Evolutionary conservation across 345 rosid species (phyloP).

Genomic region (Adansonia digitata): DNA sequence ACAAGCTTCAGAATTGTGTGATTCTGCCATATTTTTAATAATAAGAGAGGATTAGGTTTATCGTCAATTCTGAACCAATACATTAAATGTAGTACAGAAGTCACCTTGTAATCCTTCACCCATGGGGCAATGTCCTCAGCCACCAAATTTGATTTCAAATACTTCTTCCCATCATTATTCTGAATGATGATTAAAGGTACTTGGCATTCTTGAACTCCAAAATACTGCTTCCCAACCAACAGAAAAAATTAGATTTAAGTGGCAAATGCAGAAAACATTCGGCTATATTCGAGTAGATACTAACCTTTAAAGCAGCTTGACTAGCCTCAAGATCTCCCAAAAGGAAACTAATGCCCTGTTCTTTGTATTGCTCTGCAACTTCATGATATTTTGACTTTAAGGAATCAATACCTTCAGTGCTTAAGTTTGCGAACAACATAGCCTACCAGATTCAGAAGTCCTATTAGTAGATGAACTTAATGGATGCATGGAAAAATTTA

Average conservation of each 20-base stretch:
- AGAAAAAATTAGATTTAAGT: not conserved
- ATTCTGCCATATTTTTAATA: not conserved
- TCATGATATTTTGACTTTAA: constrained; percentile 59
- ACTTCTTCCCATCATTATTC: constrained; percentile 66
- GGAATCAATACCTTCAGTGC: constrained; percentile 47
- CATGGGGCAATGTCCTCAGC: constrained; percentile 70
- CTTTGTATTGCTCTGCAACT: constrained; percentile 70
- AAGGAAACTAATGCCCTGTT: constrained; percentile 65
- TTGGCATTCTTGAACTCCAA: constrained; percentile 84
- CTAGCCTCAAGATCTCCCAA: constrained; percentile 83
- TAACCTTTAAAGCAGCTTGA: constrained; percentile 86
- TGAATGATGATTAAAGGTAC: constrained; percentile 75
- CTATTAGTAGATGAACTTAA: not conserved
- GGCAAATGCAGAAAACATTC: constrained; percentile 2
- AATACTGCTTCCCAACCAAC: constrained; percentile 55
- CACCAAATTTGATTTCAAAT: constrained; percentile 60
- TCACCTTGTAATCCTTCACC: constrained; percentile 84
- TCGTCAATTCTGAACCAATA: not conserved
- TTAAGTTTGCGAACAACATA: constrained; percentile 81
- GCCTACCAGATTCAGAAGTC: constrained; percentile 40
- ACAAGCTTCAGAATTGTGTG: not conserved
- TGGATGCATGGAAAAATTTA: not conserved
- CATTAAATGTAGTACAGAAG: constrained; percentile 7
- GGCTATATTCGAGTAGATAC: constrained; percentile 8
- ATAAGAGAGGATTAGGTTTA: not conserved